Conservation (phyloP, 1,139 yeast species). For the Diutina mesorugosa region DNA sequence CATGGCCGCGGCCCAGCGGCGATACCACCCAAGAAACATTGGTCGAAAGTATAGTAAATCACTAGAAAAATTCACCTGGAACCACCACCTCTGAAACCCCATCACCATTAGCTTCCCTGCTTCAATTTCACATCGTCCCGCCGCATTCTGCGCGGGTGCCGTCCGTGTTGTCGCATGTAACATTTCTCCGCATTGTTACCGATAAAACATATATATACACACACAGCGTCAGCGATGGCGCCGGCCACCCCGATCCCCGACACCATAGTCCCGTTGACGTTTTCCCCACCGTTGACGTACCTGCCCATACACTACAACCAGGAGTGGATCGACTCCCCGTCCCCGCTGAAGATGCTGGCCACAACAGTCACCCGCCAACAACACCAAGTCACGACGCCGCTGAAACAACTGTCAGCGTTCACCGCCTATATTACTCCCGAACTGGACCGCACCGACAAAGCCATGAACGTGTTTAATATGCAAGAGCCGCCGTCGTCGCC, state of each 20-base stretch:
- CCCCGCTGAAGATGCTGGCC: slow-evolving; percentile 1
- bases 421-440: slow-evolving; percentile 2
- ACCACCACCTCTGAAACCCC: neutral
- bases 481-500: neutral
- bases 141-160: neutral
- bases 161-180: neutral
- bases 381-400: neutral
- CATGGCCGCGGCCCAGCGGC: neutral
- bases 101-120: neutral
- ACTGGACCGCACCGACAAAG: neutral
- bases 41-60: neutral
- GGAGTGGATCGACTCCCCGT: slow-evolving; percentile 1
- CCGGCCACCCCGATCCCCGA: neutral
- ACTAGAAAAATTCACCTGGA: neutral
- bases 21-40: neutral
- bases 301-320: slow-evolving; percentile 2
- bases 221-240: neutral
- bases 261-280: neutral
- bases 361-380: neutral
- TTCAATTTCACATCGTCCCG: neutral
- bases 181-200: slow-evolving; percentile 1
- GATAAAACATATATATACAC: neutral
- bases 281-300: neutral
- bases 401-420: neutral
- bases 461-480: no score